A percentile compares a stretch with the other conserved stretches of the same genome.
phyloP scores from a whole-genome alignment of 805 yeast species.

The Candida michaelii region DNA sequence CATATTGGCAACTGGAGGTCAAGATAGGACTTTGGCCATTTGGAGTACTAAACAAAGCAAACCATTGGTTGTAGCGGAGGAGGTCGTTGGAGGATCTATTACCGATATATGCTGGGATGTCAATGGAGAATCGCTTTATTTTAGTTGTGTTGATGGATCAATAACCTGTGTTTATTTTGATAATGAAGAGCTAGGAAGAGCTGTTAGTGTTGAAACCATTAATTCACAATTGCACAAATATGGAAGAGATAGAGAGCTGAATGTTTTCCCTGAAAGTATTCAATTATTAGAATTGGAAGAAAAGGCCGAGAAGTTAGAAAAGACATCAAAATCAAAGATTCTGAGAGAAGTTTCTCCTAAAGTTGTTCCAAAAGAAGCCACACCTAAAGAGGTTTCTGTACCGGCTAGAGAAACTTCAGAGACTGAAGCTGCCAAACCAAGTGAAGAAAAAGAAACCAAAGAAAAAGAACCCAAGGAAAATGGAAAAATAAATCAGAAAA shows the following conservation, averaged over 20 bases:
- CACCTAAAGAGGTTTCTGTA: too few species aligned
- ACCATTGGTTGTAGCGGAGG: constrained; percentile 79
- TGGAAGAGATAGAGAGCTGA: constrained; percentile 84
- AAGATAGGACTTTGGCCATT: constrained; percentile 81
- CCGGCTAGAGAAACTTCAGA: too few species aligned
- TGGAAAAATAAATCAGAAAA: constrained; percentile 31
- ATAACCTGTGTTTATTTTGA: constrained; percentile 69
- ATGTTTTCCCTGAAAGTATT: constrained; percentile 83
- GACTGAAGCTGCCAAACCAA: too few species aligned
- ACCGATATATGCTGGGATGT: constrained; percentile 92
- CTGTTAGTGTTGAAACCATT: constrained; percentile 63
- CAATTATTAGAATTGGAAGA: constrained; percentile 77
- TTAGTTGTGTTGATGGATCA: constrained; percentile 83
- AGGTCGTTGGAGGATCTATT: constrained; percentile 71
- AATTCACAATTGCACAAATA: constrained; percentile 72
- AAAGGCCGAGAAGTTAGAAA: constrained; percentile 38
- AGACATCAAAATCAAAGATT: too few species aligned
- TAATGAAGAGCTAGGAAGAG: constrained; percentile 58
- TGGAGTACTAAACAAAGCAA: constrained; percentile 81
- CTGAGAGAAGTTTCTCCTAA: too few species aligned
- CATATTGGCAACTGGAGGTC: constrained; percentile 93
- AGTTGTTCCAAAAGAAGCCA: too few species aligned
- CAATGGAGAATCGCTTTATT: constrained; percentile 68
- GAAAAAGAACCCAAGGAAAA: too few species aligned
- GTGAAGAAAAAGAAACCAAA: too few species aligned